Evolutionary conservation across 345 rosid species (phyloP).

Genomic region (Pugionium cornutum): DNA sequence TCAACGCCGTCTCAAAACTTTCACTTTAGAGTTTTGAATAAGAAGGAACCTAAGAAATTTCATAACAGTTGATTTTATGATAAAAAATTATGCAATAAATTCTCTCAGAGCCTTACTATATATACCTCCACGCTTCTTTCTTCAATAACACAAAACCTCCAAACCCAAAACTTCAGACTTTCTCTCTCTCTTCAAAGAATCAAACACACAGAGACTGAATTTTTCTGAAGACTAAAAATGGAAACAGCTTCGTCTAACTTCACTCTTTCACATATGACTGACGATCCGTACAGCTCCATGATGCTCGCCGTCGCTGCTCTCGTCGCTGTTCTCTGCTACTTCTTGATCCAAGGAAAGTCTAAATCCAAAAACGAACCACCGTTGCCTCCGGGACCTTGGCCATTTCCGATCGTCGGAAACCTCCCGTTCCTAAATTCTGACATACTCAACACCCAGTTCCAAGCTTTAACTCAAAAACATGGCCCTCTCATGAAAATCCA

Average conservation of each 20-base stretch:
- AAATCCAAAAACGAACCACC: slow-evolving; percentile 29
- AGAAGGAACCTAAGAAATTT: too few species aligned
- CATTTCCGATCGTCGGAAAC: slow-evolving; percentile 43
- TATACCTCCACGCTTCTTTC: too few species aligned
- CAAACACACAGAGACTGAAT: slow-evolving; percentile 2
- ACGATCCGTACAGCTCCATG: slow-evolving; percentile 23
- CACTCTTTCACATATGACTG: slow-evolving; percentile 9
- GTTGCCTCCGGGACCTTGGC: slow-evolving; percentile 45
- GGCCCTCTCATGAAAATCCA: slow-evolving; percentile 47
- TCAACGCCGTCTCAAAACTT: too few species aligned
- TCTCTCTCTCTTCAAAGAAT: neutral
- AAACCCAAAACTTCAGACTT: neutral
- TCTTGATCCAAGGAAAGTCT: slow-evolving; percentile 28
- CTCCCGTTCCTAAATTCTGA: slow-evolving; percentile 42
- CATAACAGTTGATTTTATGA: too few species aligned
- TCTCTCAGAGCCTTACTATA: too few species aligned
- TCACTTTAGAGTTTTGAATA: too few species aligned
- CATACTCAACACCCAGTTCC: slow-evolving; percentile 33
- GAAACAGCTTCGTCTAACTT: slow-evolving; percentile 8
- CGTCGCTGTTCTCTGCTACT: slow-evolving; percentile 21
- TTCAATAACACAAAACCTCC: too few species aligned
- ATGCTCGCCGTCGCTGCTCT: slow-evolving; percentile 15
- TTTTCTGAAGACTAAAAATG: slow-evolving; percentile 18
- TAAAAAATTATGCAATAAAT: too few species aligned
- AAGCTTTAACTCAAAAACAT: slow-evolving; percentile 32